Evolutionary conservation across 768 basidiomycete genomes (phyloP), one percentile per base, ranked within the genome.

Genomic region (Megacollybia marginata): DNA sequence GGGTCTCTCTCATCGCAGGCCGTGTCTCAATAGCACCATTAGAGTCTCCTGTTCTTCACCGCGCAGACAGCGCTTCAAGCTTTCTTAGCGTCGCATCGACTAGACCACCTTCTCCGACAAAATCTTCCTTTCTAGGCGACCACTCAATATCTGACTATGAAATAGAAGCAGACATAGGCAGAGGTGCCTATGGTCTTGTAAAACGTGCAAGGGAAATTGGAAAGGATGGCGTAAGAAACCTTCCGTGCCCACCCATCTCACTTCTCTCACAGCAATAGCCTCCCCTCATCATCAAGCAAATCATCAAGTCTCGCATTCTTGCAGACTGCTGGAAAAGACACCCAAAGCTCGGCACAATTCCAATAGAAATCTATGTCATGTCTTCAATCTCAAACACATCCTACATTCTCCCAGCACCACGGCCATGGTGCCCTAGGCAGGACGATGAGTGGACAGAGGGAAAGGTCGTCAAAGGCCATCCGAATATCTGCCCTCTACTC

Each of bases 301-400:
- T 98, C 60, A 94, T 98, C 73, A 98, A 98, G 67, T 93, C 91
- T 44, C 88, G 96, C 47, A 99, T 99, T 52, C 78, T 99, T 47
- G 95, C 95, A 31, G 95, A 99, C 69, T 98, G 95, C 66, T 99
- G 96, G 96, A 98, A 98, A 72, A 90, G 89, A 61, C 95, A 99
- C 64, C 88, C 89, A 40, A 81, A 85, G 54, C 80, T 89, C 64
- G 95, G 95, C 50, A 96, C 96, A 8, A 96, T 98, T 59, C 95
- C 96, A 13, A 95, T 98, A 70, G 96, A 99, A 69, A 95, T 95
- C 20, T 89, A 88, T 62, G 89, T 92, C 61, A 88, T 92, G 90
- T 89, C 88, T 51, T 82, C 88, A 44, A 85, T 92, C 65, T 92
- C 90, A 44, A 79, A 85, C 54, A 88, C 82, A 4, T 75, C 83